Evolutionary conservation across 345 rosid genomes (phyloP).

Genomic region (Linum usitatissimum): DNA sequence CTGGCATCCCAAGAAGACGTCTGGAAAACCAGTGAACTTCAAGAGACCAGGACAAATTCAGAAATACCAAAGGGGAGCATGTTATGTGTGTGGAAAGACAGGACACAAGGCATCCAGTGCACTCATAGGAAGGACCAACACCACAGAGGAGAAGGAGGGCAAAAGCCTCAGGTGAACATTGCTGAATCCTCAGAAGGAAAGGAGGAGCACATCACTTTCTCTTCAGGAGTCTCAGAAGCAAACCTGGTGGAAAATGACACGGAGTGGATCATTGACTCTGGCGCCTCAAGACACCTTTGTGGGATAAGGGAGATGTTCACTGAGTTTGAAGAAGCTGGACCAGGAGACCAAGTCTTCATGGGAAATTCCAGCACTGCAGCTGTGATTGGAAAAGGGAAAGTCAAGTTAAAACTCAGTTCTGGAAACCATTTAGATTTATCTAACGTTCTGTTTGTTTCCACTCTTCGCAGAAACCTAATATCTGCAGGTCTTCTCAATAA

Average conservation of each 20-base stretch:
- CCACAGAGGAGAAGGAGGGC: background rate
- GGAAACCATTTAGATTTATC: background rate
- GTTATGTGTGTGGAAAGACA: background rate
- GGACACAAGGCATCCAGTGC: background rate
- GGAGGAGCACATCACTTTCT: background rate
- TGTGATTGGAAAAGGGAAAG: background rate
- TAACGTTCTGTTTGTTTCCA: background rate
- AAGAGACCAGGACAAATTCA: background rate
- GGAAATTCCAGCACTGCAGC: background rate
- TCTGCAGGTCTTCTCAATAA: background rate
- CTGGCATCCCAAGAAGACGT: too few relatives aligned
- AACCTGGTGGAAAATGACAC: background rate
- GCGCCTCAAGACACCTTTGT: background rate
- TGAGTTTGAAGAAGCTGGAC: background rate
- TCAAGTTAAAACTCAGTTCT: background rate
- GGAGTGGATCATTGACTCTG: background rate
- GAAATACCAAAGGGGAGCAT: background rate
- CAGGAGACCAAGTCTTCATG: background rate
- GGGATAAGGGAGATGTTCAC: background rate
- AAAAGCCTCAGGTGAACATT: background rate
- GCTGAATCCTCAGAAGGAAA: background rate
- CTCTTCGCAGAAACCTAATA: background rate
- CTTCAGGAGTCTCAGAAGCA: background rate
- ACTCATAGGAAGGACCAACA: background rate
- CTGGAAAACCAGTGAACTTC: background rate